phyloP scores from a whole-genome alignment of 345 rosid species.

The Salix dunnii region DNA sequence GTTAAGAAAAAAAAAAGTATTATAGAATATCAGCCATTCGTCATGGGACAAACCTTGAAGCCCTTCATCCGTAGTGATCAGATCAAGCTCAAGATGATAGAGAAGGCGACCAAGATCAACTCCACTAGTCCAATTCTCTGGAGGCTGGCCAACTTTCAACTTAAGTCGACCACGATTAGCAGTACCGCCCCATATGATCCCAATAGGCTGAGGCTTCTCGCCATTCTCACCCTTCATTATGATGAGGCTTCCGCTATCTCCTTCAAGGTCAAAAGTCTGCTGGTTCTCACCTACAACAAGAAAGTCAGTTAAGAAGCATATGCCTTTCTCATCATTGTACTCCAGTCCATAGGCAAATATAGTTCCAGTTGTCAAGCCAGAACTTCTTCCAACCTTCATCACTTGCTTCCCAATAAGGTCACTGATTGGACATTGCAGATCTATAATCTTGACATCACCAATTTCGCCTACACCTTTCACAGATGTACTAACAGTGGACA shows the following conservation, averaged over 20 bases:
- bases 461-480: constrained; percentile 88
- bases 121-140: constrained; percentile 96
- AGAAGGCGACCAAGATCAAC: constrained; percentile 97
- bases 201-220: constrained; percentile 74
- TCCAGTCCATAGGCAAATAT: constrained; percentile 87
- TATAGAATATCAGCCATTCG: background rate
- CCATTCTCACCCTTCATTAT: constrained; percentile 61
- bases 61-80: constrained; percentile 66
- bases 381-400: constrained; percentile 94
- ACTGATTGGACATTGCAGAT: constrained; percentile 75
- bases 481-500: constrained; percentile 63
- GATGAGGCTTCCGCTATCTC: constrained; percentile 96
- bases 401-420: constrained; percentile 86
- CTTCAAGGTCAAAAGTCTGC: constrained; percentile 94
- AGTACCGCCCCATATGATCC: constrained; percentile 99
- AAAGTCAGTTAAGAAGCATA: constrained; percentile 93
- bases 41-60: constrained; percentile 54
- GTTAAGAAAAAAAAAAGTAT: background rate
- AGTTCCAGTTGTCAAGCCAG: constrained; percentile 91
- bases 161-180: constrained; percentile 90
- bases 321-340: constrained; percentile 94
- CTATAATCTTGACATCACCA: constrained; percentile 69
- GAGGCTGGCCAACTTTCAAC: constrained; percentile 80
- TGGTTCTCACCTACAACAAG: constrained; percentile 96
- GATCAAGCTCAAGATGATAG: constrained; percentile 86